phyloP scores from a whole-genome alignment of 2,329 filamentous ascomycete species.

The Aspergillus udagawae region DNA sequence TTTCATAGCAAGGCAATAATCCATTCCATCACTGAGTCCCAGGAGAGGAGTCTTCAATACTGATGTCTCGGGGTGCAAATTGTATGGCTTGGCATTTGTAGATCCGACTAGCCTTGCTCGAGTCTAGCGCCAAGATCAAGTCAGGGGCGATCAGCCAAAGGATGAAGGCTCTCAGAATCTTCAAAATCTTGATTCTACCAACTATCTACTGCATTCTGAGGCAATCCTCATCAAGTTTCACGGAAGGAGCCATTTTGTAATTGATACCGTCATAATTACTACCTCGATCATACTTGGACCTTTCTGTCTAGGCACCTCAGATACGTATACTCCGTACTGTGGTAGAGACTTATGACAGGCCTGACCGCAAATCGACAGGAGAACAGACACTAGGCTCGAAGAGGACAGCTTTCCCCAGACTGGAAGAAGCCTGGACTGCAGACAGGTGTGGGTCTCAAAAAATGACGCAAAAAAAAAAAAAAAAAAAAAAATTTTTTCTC shows the following conservation, averaged over 20 bases:
- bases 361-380: neutral
- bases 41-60: neutral
- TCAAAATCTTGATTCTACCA: neutral
- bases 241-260: neutral
- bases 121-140: neutral
- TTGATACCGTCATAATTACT: neutral
- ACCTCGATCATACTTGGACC: no score
- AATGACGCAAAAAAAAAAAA: no score
- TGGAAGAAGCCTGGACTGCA: constrained; percentile 10
- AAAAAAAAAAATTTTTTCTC: no score
- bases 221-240: neutral
- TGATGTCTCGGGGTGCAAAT: neutral
- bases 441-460: neutral
- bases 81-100: neutral
- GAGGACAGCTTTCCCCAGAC: constrained; percentile 11
- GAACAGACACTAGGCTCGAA: constrained; percentile 3
- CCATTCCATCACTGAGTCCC: neutral
- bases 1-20: neutral
- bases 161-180: neutral
- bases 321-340: no score
- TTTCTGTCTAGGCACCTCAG: no score
- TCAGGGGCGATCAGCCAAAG: neutral
- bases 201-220: no score
- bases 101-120: neutral
- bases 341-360: no score